Percentiles rank a stretch among this genome's conserved stretches.
Evolutionary conservation across 257 asterid genomes (phyloP).

Genomic region (Cordia subcordata): DNA sequence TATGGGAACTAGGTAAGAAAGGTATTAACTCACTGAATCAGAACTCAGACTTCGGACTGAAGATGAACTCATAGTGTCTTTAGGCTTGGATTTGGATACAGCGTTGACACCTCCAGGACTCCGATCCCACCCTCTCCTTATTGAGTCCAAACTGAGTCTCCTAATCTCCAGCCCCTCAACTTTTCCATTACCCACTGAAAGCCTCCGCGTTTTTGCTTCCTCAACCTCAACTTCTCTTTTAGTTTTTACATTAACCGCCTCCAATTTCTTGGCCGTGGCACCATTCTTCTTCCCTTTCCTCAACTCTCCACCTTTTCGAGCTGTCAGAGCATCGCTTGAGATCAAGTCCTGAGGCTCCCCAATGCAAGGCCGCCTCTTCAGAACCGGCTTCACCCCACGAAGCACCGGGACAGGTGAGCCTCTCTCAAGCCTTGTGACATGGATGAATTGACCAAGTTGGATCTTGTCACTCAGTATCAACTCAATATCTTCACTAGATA

Average conservation of each 20-base stretch:
- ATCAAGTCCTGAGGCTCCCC: slow-evolving; percentile 91
- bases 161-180: slow-evolving; percentile 38
- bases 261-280: slow-evolving; percentile 34
- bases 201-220: slow-evolving; percentile 53
- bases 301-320: slow-evolving; percentile 29
- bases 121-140: slow-evolving; percentile 76
- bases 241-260: slow-evolving; percentile 17
- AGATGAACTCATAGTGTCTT: slow-evolving; percentile 13
- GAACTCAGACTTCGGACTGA: slow-evolving; percentile 14
- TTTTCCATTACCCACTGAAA: slow-evolving; percentile 56
- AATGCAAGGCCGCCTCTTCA: slow-evolving; percentile 66
- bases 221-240: slow-evolving; percentile 18
- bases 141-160: slow-evolving; percentile 77
- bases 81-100: slow-evolving; percentile 35
- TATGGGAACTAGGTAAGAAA: background rate
- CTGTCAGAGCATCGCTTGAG: slow-evolving; percentile 68
- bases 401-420: slow-evolving; percentile 91
- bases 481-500: slow-evolving; percentile 68
- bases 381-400: slow-evolving; percentile 66
- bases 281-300: slow-evolving; percentile 39
- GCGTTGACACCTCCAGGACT: slow-evolving; percentile 36
- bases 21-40: slow-evolving; percentile 38
- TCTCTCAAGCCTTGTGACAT: slow-evolving; percentile 56
- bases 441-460: slow-evolving; percentile 88
- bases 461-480: slow-evolving; percentile 69